Evolutionary conservation across 2,329 filamentous ascomycete species (phyloP).

Genomic region (Pseudogymnoascus sp.): DNA sequence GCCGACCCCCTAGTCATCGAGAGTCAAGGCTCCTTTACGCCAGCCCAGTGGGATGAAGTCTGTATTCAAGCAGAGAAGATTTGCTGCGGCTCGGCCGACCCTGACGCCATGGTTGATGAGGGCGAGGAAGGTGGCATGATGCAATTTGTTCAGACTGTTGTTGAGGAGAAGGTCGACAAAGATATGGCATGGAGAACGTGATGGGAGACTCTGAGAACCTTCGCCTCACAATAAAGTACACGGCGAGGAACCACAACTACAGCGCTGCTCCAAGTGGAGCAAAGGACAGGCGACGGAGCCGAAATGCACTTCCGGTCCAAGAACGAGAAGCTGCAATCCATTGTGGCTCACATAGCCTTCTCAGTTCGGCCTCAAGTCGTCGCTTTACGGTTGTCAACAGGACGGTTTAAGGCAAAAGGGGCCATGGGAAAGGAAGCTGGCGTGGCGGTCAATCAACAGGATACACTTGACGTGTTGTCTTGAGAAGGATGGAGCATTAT

Average conservation of each 20-base stretch:
- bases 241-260: background rate
- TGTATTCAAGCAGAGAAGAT: conserved; percentile 55
- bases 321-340: background rate
- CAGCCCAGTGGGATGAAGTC: conserved; percentile 66
- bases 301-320: background rate
- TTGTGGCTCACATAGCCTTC: background rate
- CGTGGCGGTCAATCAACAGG: background rate
- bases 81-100: conserved; percentile 45
- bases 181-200: conserved; percentile 49
- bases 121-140: conserved; percentile 42
- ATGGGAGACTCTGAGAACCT: conserved; percentile 10
- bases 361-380: background rate
- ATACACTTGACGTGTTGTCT: background rate
- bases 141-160: conserved; percentile 52
- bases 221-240: background rate
- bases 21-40: conserved; percentile 71
- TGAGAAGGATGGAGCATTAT: background rate
- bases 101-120: conserved; percentile 25
- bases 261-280: background rate
- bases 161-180: conserved; percentile 47
- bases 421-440: background rate
- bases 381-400: background rate
- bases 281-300: background rate
- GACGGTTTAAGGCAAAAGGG: background rate
- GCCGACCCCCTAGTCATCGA: conserved; percentile 68